These are phyloP conservation scores for Neopestalotiopsis rosae DNA, from an alignment of 2,329 filamentous ascomycete genomes.

Conservation along the genomic window DNA sequence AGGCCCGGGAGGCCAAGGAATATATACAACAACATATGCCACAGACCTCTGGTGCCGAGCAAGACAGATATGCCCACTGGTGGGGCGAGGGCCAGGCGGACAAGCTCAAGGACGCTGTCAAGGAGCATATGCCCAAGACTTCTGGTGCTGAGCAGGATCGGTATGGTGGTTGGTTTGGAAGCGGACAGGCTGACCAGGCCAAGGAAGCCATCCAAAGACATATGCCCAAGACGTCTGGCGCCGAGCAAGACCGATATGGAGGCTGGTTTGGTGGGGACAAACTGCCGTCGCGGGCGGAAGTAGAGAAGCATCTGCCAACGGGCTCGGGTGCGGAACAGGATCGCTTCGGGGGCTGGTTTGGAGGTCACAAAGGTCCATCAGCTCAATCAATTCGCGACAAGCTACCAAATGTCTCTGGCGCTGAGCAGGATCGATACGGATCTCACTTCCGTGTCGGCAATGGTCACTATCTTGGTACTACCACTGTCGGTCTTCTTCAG, in stretches of 20 bases:
- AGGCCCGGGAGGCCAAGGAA: conserved; percentile 23
- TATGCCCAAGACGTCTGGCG: conserved; percentile 25
- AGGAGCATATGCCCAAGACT: conserved; percentile 9
- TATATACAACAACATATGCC: conserved; percentile 23
- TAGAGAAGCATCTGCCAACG: conserved; percentile 23
- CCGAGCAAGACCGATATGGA: conserved; percentile 31
- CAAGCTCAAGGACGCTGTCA: background rate
- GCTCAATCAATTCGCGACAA: conserved; percentile 23
- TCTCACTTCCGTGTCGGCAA: conserved; percentile 27
- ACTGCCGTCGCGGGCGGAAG: conserved; percentile 23
- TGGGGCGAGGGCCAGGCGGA: conserved; percentile 25
- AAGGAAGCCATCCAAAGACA: conserved; percentile 24
- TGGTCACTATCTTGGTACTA: conserved; percentile 24
- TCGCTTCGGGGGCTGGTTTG: conserved; percentile 28
- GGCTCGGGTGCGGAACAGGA: conserved; percentile 30
- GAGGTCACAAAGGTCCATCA: conserved; percentile 21
- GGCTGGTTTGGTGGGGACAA: conserved; percentile 29
- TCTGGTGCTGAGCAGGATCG: conserved; percentile 27
- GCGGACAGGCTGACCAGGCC: conserved; percentile 25
- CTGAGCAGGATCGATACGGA: conserved; percentile 29
- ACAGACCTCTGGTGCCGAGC: conserved; percentile 27
- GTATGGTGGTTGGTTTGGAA: conserved; percentile 27
- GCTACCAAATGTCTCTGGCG: conserved; percentile 23
- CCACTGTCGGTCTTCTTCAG: conserved; percentile 54
- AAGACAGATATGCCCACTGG: conserved; percentile 29